Base-by-base conservation (phyloP, 495 filamentous ascomycete genomes). In the Aspergillus avenaceus region DNA sequence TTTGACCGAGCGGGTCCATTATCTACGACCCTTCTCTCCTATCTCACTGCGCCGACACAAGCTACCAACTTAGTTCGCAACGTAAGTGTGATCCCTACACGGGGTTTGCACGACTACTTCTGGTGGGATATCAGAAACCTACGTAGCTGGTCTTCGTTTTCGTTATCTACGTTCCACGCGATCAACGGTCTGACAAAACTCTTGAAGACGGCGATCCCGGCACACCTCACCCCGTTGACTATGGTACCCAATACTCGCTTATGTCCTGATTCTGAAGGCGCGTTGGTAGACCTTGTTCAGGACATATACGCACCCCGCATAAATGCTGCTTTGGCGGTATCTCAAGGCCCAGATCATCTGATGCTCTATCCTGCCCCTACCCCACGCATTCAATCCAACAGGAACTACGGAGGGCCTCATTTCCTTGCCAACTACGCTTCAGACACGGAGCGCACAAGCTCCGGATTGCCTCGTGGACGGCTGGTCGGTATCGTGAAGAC, bases 71-170 rank as follows among this genome's bases (percentile, higher is more conserved):
- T 95, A n/a, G 87, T 95, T 12, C 87, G 84, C 54, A 87, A 84
- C 47, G 80, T 91, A 58, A 88, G 83, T 55, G 81, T 87, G 62
- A 75, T 82, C 8, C 76, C 80, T 19, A 78, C 81, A 22, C 82
- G 89, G 31, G 84, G 84, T 36, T 65, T 84, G 57, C 82, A 87
- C 60, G 84, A 84, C 59, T 86, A 95, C 62, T 92, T 89, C 62
- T 97, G 91, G 91, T 97, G 87, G 87, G 91, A 97, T 54, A 79
- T 96, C 47, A 87, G 91, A 42, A 91, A 95, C 58, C 74, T 96
- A 53, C 84, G 86, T 41, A 77, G 81, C 53, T 97, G 91, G 91
- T 76, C 75, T 36, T 77, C 81, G 50, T 96, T 96, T 77, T 86
- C 78, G 45, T 68, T 89, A 21, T 61, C 69, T 38, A 84, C 85